These are phyloP conservation scores for Babesia ovata DNA, from an alignment of 169 alveolate genomes.

Conservation along the genomic window DNA sequence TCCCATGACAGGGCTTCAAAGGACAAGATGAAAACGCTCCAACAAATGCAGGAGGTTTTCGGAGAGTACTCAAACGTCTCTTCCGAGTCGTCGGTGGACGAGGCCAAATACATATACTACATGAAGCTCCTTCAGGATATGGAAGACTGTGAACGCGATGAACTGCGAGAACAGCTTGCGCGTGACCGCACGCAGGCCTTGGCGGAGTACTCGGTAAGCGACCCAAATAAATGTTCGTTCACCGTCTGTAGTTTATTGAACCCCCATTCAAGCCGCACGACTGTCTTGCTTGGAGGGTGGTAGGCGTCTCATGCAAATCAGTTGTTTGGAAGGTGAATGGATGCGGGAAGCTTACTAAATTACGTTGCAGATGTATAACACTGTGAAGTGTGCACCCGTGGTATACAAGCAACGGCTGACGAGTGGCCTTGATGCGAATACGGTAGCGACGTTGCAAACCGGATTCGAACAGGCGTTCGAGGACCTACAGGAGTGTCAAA, in stretches of 20 bases:
- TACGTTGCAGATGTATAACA: conserved; percentile 45
- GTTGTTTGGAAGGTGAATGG: conserved; percentile 56
- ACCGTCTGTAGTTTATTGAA: conserved; percentile 31
- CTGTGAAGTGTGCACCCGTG: conserved; percentile 54
- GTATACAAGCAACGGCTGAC: conserved; percentile 39
- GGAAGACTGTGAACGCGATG: conserved; percentile 58
- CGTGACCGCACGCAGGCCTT: conserved; percentile 62
- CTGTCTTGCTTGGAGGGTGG: conserved; percentile 57
- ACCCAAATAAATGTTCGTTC: not conserved
- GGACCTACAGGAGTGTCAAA: conserved; percentile 2
- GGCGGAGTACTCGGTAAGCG: conserved; percentile 65
- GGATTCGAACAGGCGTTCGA: conserved; percentile 20
- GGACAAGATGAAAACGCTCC: conserved; percentile 49
- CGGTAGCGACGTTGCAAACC: not conserved
- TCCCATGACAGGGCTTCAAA: conserved; percentile 56
- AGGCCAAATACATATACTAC: conserved; percentile 63
- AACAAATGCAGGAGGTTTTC: conserved; percentile 55
- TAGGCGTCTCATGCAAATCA: conserved; percentile 61
- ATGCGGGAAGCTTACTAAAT: not conserved
- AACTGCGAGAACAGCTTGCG: conserved; percentile 47
- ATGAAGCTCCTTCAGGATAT: conserved; percentile 51
- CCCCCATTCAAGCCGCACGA: conserved; percentile 58
- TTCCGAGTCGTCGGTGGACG: conserved; percentile 36
- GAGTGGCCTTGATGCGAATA: conserved; percentile 5
- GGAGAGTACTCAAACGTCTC: conserved; percentile 34